Base-by-base conservation (phyloP, 2,329 filamentous ascomycete species). In the Dissoconium aciculare region DNA sequence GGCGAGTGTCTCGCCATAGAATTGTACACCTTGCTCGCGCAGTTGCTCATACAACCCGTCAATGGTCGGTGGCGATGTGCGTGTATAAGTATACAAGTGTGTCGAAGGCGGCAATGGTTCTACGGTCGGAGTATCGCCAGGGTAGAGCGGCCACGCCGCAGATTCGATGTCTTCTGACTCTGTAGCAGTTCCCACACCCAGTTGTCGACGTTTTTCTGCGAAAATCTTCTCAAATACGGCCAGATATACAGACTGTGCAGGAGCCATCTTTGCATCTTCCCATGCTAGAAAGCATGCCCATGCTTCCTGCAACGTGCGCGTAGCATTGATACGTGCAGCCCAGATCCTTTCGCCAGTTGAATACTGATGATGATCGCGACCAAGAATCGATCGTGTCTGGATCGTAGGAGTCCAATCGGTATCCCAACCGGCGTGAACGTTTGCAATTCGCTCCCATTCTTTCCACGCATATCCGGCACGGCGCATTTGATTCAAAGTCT, bases 241-340 rank as follows among this genome's bases (percentile, higher is more conserved):
- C 31, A 62, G 51, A 36, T 70, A 71, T 2, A 71, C 56, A 15
- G 53, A 48, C 16, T 53, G 39, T 8, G 8, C 19, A n/a, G 52
- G 44, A 6, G 47, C 49, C 19, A 54, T 41, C 5, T 47, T 50
- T 10, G 56, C 52, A 13, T 63, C 56, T 45, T 70, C 60, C 36
- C 64, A 71, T 4, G 67, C 62, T 25, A 72, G 50, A 46, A 74
- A 77, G 38, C 67, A 71, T 13, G 71, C 70, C 72, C 72, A 77
- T 4, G 72, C 71, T 53, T 77, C 71, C 37, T 69, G 62, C 27
- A 68, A 52, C 3, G 71, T 75, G 19, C 72, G 59, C 8, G 72
- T 77, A 13, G 68, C 61, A 27, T 58, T 56, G 31, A 77, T 66
- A 8, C 71, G 62, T 17, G 66, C 68, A 34, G 60, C 59, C 71